phyloP scores from a whole-genome alignment of 2,329 filamentous ascomycete species.

The Aureobasidium vineae region DNA sequence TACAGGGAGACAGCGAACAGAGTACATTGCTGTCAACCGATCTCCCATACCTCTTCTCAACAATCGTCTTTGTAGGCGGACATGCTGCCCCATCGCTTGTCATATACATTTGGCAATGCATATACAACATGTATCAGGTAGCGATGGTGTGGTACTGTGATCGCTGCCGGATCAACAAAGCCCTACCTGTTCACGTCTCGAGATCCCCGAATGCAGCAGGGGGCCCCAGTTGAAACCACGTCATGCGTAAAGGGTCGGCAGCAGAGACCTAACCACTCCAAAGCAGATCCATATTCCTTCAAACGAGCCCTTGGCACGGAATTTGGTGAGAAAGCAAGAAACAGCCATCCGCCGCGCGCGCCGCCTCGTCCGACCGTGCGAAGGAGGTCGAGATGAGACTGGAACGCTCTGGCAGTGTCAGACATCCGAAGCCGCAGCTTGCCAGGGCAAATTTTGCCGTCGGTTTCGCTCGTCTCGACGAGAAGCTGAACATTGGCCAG shows the following conservation, averaged over 20 bases:
- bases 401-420: conserved; percentile 24
- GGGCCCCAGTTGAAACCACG: background rate
- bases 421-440: background rate
- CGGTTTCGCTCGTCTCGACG: background rate
- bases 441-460: conserved; percentile 3
- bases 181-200: background rate
- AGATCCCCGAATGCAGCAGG: too few species aligned
- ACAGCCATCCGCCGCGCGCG: conserved; percentile 1
- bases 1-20: background rate
- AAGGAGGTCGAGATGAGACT: conserved; percentile 22
- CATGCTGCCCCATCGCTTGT: background rate
- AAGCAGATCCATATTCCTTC: background rate
- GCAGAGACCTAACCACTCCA: background rate
- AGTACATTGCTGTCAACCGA: too few species aligned
- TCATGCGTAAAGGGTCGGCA: conserved; percentile 3
- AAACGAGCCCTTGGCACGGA: background rate
- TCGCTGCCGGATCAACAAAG: background rate
- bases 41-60: background rate
- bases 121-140: background rate
- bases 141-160: background rate
- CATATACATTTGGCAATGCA: background rate
- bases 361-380: conserved; percentile 11
- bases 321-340: conserved; percentile 8
- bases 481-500: background rate
- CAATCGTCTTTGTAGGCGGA: background rate